phyloP scores from a whole-genome alignment of 371 early-diverging fungal genomes.

The Mucor saturninus region DNA sequence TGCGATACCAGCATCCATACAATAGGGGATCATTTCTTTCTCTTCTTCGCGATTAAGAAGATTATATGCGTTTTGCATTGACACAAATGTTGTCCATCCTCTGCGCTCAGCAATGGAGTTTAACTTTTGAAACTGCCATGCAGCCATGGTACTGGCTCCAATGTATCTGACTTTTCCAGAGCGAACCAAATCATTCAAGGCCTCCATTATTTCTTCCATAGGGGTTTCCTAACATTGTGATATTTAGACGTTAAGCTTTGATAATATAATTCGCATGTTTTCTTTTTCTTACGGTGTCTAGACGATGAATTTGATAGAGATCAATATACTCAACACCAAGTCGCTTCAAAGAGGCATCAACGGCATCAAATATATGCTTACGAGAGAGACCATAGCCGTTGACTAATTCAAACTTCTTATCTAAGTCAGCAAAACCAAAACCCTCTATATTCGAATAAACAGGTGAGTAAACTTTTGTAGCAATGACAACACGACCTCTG shows the following conservation, averaged over 20 bases:
- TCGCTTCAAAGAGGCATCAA: conserved; percentile 54
- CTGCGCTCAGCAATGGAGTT: conserved; percentile 49
- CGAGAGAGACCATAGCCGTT: conserved; percentile 52
- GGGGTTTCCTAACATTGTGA: conserved; percentile 32
- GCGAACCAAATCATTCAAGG: conserved; percentile 56
- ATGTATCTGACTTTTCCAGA: conserved; percentile 57
- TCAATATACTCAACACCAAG: conserved; percentile 46
- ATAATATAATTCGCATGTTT: conserved; percentile 4
- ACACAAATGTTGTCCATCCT: conserved; percentile 60
- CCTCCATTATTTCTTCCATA: conserved; percentile 62
- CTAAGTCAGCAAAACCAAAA: not conserved
- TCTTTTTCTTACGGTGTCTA: conserved; percentile 29
- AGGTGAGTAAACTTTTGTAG: conserved; percentile 40
- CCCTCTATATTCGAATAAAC: not conserved
- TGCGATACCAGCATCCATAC: conserved; percentile 48
- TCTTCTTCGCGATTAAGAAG: conserved; percentile 68
- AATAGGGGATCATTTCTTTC: conserved; percentile 62
- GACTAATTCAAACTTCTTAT: conserved; percentile 7
- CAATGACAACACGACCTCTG: conserved; percentile 43
- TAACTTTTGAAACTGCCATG: conserved; percentile 52
- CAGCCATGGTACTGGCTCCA: conserved; percentile 37
- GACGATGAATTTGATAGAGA: conserved; percentile 40
- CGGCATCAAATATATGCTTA: conserved; percentile 59
- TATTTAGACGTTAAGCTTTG: not conserved
- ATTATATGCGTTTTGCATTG: conserved; percentile 61